Percentiles rank a stretch among this genome's conserved stretches.
Evolutionary conservation across 139 green algal genomes (phyloP).

Genomic region (Raphidocelis subcapitata): DNA sequence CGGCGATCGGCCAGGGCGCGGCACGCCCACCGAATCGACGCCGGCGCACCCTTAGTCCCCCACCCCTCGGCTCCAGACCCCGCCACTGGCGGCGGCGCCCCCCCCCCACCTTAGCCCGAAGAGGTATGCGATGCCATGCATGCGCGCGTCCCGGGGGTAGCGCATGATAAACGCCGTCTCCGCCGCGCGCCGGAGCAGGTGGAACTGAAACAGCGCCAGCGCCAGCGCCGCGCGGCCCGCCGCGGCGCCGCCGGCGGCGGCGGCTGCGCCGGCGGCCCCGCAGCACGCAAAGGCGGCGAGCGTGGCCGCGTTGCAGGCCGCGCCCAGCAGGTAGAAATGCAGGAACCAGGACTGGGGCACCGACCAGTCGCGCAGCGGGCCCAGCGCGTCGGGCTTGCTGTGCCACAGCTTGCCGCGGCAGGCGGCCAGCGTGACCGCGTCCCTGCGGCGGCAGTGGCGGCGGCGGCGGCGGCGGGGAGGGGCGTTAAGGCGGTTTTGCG

Average conservation of each 20-base stretch:
- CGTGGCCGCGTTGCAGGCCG: slow-evolving; percentile 26
- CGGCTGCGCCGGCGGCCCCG: too few relatives aligned
- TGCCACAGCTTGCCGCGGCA: slow-evolving; percentile 59
- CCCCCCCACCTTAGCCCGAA: slow-evolving; percentile 69
- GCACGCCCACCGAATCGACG: background rate
- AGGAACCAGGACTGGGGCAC: slow-evolving; percentile 76
- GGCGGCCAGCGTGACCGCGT: slow-evolving; percentile 44
- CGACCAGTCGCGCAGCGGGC: slow-evolving; percentile 46
- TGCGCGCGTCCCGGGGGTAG: slow-evolving; percentile 50
- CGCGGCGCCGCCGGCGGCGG: too few relatives aligned
- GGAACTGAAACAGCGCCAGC: slow-evolving; percentile 52
- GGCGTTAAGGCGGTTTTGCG: background rate
- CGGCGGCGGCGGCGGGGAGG: background rate
- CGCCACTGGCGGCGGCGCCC: too few relatives aligned
- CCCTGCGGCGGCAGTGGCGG: slow-evolving; percentile 8
- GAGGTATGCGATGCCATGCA: slow-evolving; percentile 80
- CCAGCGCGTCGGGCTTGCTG: slow-evolving; percentile 35
- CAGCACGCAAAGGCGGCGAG: slow-evolving; percentile 27
- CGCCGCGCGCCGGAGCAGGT: slow-evolving; percentile 54
- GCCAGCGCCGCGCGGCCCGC: too few relatives aligned
- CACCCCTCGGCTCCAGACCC: too few relatives aligned
- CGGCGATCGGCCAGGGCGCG: too few relatives aligned
- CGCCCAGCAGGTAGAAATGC: slow-evolving; percentile 75
- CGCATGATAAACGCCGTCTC: slow-evolving; percentile 59
- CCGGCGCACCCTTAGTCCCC: too few relatives aligned